Conservation (phyloP, 768 basidiomycete genomes). For the Mycena floridula region DNA sequence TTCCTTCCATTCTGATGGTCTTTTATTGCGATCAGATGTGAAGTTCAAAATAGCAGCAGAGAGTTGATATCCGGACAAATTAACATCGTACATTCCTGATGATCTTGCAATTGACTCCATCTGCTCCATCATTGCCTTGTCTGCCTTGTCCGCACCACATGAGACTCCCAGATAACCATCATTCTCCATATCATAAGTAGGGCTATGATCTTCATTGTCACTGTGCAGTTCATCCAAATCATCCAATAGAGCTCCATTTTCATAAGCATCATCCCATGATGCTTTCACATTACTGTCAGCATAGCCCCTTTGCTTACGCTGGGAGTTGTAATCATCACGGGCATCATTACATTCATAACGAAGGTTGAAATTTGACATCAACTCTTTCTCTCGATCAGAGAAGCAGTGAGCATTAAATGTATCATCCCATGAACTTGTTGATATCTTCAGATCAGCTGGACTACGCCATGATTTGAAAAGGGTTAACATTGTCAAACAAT, state of each 20-base stretch:
- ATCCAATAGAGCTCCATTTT: not conserved
- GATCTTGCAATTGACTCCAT: too few relatives aligned
- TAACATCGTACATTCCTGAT: too few relatives aligned
- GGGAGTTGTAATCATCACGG: constrained; percentile 20
- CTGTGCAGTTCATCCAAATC: not conserved
- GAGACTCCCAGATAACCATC: not conserved
- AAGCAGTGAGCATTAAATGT: constrained; percentile 14
- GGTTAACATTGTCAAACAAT: constrained; percentile 14
- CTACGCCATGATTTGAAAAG: constrained; percentile 23
- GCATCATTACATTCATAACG: constrained; percentile 25
- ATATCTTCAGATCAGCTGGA: constrained; percentile 14
- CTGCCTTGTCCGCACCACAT: not conserved
- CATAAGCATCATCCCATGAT: not conserved
- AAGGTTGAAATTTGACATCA: constrained; percentile 24
- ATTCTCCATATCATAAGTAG: not conserved
- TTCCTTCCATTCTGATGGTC: too few relatives aligned
- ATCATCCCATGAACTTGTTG: constrained; percentile 16
- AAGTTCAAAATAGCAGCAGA: too few relatives aligned
- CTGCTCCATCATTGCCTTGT: not conserved
- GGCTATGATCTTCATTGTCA: not conserved
- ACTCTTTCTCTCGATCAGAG: constrained; percentile 3
- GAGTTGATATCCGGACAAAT: too few relatives aligned
- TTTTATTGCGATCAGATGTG: too few relatives aligned
- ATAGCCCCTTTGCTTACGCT: constrained; percentile 4
- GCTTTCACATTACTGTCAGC: not conserved